Evolutionary conservation across 768 basidiomycete species (phyloP).

Genomic region (Boletus rubropictus): DNA sequence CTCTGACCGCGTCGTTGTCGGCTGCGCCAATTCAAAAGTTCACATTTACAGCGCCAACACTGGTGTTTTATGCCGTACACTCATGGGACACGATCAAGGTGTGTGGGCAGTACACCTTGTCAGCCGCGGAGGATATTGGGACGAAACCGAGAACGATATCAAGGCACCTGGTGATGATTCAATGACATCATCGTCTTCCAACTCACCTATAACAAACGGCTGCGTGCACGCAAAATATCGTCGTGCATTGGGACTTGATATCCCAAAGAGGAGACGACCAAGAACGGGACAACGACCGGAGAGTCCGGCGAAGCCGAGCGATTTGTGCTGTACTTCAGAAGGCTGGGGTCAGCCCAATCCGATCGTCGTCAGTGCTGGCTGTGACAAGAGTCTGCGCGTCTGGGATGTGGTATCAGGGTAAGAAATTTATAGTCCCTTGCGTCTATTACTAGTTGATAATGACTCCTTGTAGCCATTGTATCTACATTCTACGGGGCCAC

Average conservation of each 20-base stretch:
- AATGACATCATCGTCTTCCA: neutral
- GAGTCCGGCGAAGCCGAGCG: slow-evolving; percentile 38
- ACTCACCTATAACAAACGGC: slow-evolving; percentile 15
- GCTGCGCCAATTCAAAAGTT: slow-evolving; percentile 79
- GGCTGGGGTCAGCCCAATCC: slow-evolving; percentile 89
- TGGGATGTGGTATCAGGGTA: slow-evolving; percentile 90
- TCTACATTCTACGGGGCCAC: slow-evolving; percentile 79
- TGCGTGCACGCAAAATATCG: slow-evolving; percentile 35
- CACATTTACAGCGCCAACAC: slow-evolving; percentile 79
- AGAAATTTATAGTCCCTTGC: slow-evolving; percentile 15
- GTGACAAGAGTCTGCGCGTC: slow-evolving; percentile 85
- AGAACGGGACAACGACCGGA: slow-evolving; percentile 14
- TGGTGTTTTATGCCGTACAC: slow-evolving; percentile 69
- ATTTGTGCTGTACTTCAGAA: slow-evolving; percentile 58
- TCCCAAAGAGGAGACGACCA: slow-evolving; percentile 19
- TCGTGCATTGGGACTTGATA: slow-evolving; percentile 44
- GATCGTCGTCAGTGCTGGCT: slow-evolving; percentile 86
- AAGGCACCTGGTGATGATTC: slow-evolving; percentile 7
- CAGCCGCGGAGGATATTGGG: slow-evolving; percentile 51
- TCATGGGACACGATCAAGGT: slow-evolving; percentile 82
- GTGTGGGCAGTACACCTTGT: slow-evolving; percentile 90
- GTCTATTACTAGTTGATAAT: slow-evolving; percentile 3
- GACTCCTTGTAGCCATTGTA: slow-evolving; percentile 43
- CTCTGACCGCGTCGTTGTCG: slow-evolving; percentile 78
- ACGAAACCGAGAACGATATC: slow-evolving; percentile 12